Conservation (phyloP, 331 rosid genomes). For the Quercus phellos region DNA sequence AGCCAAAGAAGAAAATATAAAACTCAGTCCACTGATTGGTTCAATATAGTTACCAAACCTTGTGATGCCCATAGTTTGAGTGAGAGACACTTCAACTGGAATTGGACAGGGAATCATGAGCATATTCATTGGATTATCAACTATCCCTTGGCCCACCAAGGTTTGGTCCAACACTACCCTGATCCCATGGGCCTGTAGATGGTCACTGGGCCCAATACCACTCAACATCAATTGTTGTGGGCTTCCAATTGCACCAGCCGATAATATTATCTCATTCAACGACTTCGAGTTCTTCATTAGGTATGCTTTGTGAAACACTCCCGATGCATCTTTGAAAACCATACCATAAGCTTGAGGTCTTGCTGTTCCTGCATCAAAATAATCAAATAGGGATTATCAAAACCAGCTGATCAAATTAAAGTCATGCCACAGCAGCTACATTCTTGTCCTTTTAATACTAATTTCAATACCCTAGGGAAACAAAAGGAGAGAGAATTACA, state of each 20-base stretch:
- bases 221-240: constrained; percentile 67
- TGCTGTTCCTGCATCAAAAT: constrained; percentile 26
- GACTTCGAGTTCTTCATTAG: constrained; percentile 1
- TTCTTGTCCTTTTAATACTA: too few species aligned
- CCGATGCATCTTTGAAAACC: constrained; percentile 46
- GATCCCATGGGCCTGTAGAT: constrained; percentile 49
- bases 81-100: constrained; percentile 61
- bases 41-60: constrained; percentile 44
- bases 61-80: constrained; percentile 60
- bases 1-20: constrained; percentile 35
- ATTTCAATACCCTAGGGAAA: too few species aligned
- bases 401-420: too few species aligned
- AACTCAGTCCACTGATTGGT: constrained; percentile 46
- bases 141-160: constrained; percentile 64
- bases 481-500: too few species aligned
- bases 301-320: constrained; percentile 41
- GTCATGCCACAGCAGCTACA: too few species aligned
- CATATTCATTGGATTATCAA: constrained; percentile 64
- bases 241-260: constrained; percentile 71
- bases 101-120: constrained; percentile 54
- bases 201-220: constrained; percentile 55
- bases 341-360: constrained; percentile 68
- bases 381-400: too few species aligned
- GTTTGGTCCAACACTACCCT: constrained; percentile 48
- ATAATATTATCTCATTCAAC: constrained; percentile 42